Percentiles rank a stretch among this genome's conserved stretches.
Conservation (phyloP, 768 basidiomycete genomes). For the Podaxis sp. region DNA sequence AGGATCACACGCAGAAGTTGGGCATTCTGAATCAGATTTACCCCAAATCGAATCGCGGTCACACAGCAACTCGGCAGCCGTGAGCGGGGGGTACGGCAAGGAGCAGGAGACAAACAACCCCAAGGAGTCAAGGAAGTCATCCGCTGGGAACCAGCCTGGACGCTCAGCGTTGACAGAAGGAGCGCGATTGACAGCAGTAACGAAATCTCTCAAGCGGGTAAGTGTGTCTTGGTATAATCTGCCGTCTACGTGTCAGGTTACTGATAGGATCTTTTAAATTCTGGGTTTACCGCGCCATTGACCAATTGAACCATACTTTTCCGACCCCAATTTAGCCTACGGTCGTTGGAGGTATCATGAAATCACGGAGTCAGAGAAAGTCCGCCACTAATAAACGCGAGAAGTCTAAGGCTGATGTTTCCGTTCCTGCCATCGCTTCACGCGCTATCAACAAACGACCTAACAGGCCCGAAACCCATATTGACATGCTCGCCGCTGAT, state of each 20-base stretch:
- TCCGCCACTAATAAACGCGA: not conserved
- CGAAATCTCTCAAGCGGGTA: constrained; percentile 3
- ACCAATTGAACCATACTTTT: not conserved
- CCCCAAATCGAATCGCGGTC: not conserved
- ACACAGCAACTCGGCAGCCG: not conserved
- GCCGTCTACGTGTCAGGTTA: constrained; percentile 7
- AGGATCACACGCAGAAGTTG: constrained; percentile 13
- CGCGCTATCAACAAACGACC: constrained; percentile 15
- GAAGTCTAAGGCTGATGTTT: not conserved
- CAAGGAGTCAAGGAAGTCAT: not conserved
- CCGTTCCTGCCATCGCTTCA: constrained; percentile 13
- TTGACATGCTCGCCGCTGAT: constrained; percentile 17
- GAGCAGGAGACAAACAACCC: not conserved
- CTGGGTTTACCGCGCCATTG: not conserved
- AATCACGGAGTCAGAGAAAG: constrained; percentile 14
- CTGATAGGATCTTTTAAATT: constrained; percentile 20
- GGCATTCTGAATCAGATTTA: constrained; percentile 10
- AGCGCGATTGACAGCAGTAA: not conserved
- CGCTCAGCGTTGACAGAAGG: not conserved
- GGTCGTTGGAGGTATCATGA: constrained; percentile 8
- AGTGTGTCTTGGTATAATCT: not conserved
- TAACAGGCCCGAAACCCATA: constrained; percentile 18
- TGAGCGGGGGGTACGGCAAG: not conserved
- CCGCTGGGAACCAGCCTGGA: not conserved
- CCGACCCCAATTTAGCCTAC: not conserved